Base-by-base conservation (phyloP, 495 filamentous ascomycete genomes). In the Rostrohypoxylon terebratum region DNA sequence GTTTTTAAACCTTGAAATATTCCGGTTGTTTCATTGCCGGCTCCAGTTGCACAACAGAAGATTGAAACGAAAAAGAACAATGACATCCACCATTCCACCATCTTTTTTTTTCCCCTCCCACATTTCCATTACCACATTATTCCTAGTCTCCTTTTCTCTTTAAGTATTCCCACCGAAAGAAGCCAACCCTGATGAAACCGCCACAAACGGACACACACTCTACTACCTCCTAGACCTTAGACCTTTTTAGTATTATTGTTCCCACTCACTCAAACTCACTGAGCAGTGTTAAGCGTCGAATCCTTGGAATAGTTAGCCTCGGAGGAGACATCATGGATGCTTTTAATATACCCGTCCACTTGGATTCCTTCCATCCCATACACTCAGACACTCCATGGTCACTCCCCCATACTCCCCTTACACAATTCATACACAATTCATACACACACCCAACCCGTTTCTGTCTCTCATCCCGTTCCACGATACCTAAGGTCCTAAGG, bases 261-360 rank as follows among this genome's bases (percentile, higher is more conserved):
- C 42, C 42, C 42, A 45, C 36, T 38, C 36, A 38, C 16, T 9
- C n/a, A 45, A 45, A 20, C 16, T 20, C 16, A 18, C 20, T 45
- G 20, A 45, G 14, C n/a, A 28, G 28, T 28, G 28, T 28, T 28
- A 28, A 28, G 3, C 8, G n/a, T 45, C n/a, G 16, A 45, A 69
- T 45, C 66, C 68, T 70, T 59, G 66, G 51, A 62, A 50, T 54
- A 31, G 48, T 64, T 68, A 68, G 68, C 55, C 67, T 59, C 68
- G 68, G 71, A 54, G 67, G 47, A 16, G 53, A 51, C 31, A 58
- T n/a, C n/a, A n/a, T n/a, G n/a, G n/a, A n/a, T 68, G 63, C 48
- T 59, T 23, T 69, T 72, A 75, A 77, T 77, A 75, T 72, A 70
- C 48, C 63, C 72, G 53, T 65, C 75, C 68, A 75, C 63, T 72